Base-by-base conservation (phyloP, 257 asterid species). In the Misopates orontium region DNA sequence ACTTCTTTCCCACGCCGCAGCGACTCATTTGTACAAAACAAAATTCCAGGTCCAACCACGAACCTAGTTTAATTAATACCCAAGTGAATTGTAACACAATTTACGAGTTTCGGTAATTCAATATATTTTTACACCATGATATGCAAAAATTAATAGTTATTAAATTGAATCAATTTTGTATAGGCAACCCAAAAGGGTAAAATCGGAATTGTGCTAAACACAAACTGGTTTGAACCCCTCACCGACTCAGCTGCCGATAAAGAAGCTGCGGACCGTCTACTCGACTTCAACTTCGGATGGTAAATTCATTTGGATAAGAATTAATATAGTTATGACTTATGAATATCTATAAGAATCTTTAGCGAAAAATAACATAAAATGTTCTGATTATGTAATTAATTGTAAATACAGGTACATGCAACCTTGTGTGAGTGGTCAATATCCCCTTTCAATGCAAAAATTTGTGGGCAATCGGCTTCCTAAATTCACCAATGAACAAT, bases 271-370 rank as follows among this genome's bases (percentile, higher is more conserved):
- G 18, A 16, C 7, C 48, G 70, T 25, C 64, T 65, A 28, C 56
- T 71, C 7, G 75, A 63, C 58, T 71, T 71, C 40, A 63, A 51
- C 39, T 71, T 71, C 25, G 75, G 70, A 54, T 71, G 75, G 75
- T 71, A 22, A 44, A 44, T 12, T 1, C 18, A 44, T 1, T 1
- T 10, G 42, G 10, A 36, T 4, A 36, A 5, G 8, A 4, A 36
- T 6, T 2, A 2, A 2, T 28, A 28, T 28, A 47, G 13, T 47
- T 16, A 47, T n/a, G 22, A 10, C 23, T 17, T 50, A 5, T 4
- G 5, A 20, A 17, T 17, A 17, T 50, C 12, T 50, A 21, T 21
- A 12, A 4, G n/a, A 54, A 21, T 22, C 9, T 15, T n/a, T n/a
- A n/a, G n/a, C n/a, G n/a, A n/a, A n/a, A n/a, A n/a, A n/a, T n/a